Conservation (phyloP, 2,329 filamentous ascomycete species). For the Curvularia eragrostidis region DNA sequence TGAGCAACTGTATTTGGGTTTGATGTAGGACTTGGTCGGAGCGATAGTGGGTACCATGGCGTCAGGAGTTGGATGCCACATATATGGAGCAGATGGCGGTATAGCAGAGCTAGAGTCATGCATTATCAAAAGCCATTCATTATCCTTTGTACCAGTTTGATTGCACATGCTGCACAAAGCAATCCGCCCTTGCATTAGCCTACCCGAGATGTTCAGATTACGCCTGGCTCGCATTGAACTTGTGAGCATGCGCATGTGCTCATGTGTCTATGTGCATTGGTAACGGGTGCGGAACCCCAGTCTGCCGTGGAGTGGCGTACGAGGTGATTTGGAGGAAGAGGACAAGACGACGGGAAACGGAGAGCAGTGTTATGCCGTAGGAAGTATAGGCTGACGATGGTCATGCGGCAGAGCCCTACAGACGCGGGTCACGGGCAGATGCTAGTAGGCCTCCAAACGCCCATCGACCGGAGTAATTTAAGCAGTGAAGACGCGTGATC, state of each 20-base stretch:
- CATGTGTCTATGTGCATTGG: slow-evolving; percentile 14
- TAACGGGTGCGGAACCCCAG: slow-evolving; percentile 13
- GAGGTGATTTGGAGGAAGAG: slow-evolving; percentile 6
- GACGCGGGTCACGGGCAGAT: slow-evolving; percentile 7
- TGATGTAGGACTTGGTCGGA: background rate
- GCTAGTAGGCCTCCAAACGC: slow-evolving; percentile 2
- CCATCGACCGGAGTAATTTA: slow-evolving; percentile 22
- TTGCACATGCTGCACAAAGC: background rate
- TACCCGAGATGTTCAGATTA: background rate
- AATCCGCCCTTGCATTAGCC: background rate
- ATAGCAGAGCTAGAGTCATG: background rate
- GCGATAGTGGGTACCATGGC: background rate
- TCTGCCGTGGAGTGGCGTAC: slow-evolving; percentile 14
- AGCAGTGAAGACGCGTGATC: slow-evolving; percentile 22
- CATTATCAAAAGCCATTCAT: background rate
- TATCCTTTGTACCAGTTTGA: background rate
- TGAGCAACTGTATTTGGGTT: background rate
- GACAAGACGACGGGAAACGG: slow-evolving; percentile 1
- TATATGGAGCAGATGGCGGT: background rate
- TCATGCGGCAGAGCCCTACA: background rate
- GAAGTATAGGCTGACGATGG: background rate
- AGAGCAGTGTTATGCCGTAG: background rate
- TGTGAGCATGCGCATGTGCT: slow-evolving; percentile 5
- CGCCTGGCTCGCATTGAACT: slow-evolving; percentile 12
- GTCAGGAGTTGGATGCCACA: background rate